These are phyloP conservation scores for Penicillium sp. DNA, from an alignment of 2,329 filamentous ascomycete species.

Conservation along the genomic window DNA sequence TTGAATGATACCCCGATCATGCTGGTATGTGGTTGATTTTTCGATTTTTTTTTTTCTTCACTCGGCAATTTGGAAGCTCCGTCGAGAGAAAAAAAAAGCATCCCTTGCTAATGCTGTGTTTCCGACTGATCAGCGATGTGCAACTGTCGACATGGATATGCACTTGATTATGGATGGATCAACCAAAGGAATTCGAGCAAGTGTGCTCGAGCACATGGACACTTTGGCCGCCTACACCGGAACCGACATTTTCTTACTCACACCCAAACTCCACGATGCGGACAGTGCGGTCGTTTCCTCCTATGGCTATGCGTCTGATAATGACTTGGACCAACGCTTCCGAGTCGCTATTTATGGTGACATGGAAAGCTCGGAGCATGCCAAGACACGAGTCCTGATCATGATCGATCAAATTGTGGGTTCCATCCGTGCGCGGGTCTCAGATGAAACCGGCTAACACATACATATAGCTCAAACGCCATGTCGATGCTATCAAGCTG, in stretches of 20 bases:
- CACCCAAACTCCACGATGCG: constrained; percentile 79
- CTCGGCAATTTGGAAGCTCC: constrained; percentile 3
- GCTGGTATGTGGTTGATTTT: constrained; percentile 64
- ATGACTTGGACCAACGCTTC: constrained; percentile 82
- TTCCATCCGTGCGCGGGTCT: constrained; percentile 4
- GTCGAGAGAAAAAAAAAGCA: neutral
- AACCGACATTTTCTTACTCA: constrained; percentile 93
- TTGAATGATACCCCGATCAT: constrained; percentile 90
- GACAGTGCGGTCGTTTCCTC: constrained; percentile 74
- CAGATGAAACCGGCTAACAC: constrained; percentile 19
- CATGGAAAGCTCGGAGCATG: constrained; percentile 91
- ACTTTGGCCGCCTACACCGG: constrained; percentile 84
- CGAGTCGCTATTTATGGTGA: constrained; percentile 94
- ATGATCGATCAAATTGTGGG: constrained; percentile 91
- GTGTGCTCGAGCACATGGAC: constrained; percentile 82
- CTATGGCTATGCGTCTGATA: constrained; percentile 73
- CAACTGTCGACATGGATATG: constrained; percentile 89
- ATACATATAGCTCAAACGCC: constrained; percentile 51
- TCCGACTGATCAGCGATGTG: constrained; percentile 68
- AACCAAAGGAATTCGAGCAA: constrained; percentile 67
- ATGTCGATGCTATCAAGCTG: constrained; percentile 75
- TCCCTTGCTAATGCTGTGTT: constrained; percentile 21
- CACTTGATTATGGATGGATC: constrained; percentile 80
- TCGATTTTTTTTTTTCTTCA: constrained; percentile 17
- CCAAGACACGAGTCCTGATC: constrained; percentile 92